Percentiles rank a stretch among this genome's conserved stretches.
These are phyloP conservation scores for Penicillium subrubescens DNA, from an alignment of 495 filamentous ascomycete species.

Conservation along the genomic window DNA sequence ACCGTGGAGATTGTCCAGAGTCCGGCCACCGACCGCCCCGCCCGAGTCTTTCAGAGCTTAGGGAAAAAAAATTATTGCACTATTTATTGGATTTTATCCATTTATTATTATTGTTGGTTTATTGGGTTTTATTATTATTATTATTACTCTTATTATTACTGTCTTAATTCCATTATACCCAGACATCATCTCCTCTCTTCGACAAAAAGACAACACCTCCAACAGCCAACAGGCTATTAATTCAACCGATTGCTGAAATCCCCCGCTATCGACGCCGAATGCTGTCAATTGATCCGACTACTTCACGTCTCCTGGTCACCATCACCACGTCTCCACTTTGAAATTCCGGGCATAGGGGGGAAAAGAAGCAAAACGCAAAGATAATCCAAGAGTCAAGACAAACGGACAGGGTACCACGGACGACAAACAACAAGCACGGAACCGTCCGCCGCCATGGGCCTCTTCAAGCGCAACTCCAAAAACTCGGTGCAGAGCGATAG, in stretches of 20 bases:
- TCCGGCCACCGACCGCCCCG: constrained; percentile 21
- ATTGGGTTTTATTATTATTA: not conserved
- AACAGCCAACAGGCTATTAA: not conserved
- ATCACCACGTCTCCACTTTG: not conserved
- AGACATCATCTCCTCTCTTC: not conserved
- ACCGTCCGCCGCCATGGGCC: constrained; percentile 51
- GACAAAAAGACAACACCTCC: not conserved
- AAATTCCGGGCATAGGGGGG: not conserved
- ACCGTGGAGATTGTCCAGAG: constrained; percentile 22
- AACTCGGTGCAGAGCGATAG: constrained; percentile 51
- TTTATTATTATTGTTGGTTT: not conserved
- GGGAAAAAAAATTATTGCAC: constrained; percentile 8
- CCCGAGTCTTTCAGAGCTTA: constrained; percentile 5
- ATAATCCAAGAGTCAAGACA: not conserved
- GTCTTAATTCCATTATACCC: not conserved
- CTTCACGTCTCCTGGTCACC: not conserved
- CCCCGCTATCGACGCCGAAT: not conserved
- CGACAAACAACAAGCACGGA: not conserved
- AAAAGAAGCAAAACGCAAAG: not conserved
- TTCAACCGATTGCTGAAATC: not conserved
- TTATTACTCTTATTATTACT: not conserved
- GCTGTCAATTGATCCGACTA: not conserved
- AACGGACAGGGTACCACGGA: not conserved
- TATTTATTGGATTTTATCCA: not conserved
- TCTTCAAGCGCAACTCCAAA: constrained; percentile 66